These are phyloP conservation scores for Cordyceps cateniannulata DNA, from an alignment of 2,329 filamentous ascomycete genomes.

Conservation along the genomic window DNA sequence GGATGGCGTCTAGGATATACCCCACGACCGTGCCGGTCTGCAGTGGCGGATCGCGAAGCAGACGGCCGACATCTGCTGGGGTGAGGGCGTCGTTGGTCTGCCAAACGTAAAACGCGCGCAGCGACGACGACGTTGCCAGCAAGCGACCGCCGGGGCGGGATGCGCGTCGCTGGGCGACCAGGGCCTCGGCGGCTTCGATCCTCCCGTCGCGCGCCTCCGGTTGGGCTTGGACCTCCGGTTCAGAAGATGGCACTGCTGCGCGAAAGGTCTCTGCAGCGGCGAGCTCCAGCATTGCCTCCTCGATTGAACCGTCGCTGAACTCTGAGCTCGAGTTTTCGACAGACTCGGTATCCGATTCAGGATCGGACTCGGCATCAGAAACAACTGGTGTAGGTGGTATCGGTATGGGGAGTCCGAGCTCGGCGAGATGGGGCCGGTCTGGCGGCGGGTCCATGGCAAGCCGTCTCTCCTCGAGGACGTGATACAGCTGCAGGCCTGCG, in stretches of 20 bases:
- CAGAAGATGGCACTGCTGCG: not conserved
- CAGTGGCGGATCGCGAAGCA: slow-evolving; percentile 57
- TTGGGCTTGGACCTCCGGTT: not conserved
- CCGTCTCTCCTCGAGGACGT: slow-evolving; percentile 63
- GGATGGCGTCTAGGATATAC: slow-evolving; percentile 54
- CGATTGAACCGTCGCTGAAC: slow-evolving; percentile 1
- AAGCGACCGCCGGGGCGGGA: slow-evolving; percentile 17
- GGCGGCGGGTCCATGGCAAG: slow-evolving; percentile 61
- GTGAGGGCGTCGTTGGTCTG: slow-evolving; percentile 42
- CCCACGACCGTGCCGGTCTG: slow-evolving; percentile 46
- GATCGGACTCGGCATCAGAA: slow-evolving; percentile 24
- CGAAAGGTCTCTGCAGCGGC: slow-evolving; percentile 2
- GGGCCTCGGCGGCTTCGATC: slow-evolving; percentile 36
- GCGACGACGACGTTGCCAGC: slow-evolving; percentile 24
- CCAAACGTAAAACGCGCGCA: slow-evolving; percentile 62
- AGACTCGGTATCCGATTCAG: slow-evolving; percentile 15
- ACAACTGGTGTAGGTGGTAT: slow-evolving; percentile 32
- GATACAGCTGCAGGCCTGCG: slow-evolving; percentile 67
- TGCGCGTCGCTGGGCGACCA: slow-evolving; percentile 30
- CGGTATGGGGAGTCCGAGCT: slow-evolving; percentile 58
- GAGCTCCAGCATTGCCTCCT: not conserved
- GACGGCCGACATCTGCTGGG: slow-evolving; percentile 41
- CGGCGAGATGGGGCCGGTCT: slow-evolving; percentile 61
- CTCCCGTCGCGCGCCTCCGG: slow-evolving; percentile 29
- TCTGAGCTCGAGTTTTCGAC: slow-evolving; percentile 8